Evolutionary conservation across 2,329 filamentous ascomycete species (phyloP).

Genomic region (Coniella lustricola): DNA sequence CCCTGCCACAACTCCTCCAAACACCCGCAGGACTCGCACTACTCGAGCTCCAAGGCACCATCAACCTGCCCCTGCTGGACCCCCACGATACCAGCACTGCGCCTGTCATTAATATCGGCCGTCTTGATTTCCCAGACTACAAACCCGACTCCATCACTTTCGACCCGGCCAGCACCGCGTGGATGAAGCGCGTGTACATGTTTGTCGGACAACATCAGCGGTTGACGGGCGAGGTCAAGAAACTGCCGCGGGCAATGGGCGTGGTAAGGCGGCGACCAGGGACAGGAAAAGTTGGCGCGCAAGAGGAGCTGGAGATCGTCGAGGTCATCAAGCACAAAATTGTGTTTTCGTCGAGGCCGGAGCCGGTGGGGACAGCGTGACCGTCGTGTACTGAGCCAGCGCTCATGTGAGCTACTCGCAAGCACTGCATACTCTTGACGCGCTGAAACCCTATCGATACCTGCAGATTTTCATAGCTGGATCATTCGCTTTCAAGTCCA

Average conservation of each 20-base stretch:
- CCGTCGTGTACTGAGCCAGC: too few relatives aligned
- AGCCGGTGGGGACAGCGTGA: constrained; percentile 60
- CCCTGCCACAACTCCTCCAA: constrained; percentile 75
- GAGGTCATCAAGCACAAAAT: constrained; percentile 86
- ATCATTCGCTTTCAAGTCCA: too few relatives aligned
- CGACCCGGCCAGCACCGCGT: constrained; percentile 51
- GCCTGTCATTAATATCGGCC: constrained; percentile 32
- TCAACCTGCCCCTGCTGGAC: constrained; percentile 60
- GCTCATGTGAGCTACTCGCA: too few relatives aligned
- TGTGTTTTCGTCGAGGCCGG: constrained; percentile 74
- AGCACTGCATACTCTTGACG: too few relatives aligned
- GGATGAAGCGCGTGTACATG: constrained; percentile 87
- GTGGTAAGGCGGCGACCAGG: constrained; percentile 67
- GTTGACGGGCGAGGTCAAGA: constrained; percentile 84
- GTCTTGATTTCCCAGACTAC: constrained; percentile 49
- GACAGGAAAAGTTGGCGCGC: constrained; percentile 40
- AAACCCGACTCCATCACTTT: constrained; percentile 35
- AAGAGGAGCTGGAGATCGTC: constrained; percentile 67
- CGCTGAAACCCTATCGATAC: too few relatives aligned
- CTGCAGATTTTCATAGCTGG: too few relatives aligned
- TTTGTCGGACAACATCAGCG: constrained; percentile 87
- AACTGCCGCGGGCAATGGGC: constrained; percentile 69
- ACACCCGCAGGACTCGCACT: constrained; percentile 86
- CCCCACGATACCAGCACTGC: constrained; percentile 22
- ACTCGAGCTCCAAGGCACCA: constrained; percentile 84